Evolutionary conservation across 208 protist genomes (phyloP).

Genomic region (Lotmaria passim): DNA sequence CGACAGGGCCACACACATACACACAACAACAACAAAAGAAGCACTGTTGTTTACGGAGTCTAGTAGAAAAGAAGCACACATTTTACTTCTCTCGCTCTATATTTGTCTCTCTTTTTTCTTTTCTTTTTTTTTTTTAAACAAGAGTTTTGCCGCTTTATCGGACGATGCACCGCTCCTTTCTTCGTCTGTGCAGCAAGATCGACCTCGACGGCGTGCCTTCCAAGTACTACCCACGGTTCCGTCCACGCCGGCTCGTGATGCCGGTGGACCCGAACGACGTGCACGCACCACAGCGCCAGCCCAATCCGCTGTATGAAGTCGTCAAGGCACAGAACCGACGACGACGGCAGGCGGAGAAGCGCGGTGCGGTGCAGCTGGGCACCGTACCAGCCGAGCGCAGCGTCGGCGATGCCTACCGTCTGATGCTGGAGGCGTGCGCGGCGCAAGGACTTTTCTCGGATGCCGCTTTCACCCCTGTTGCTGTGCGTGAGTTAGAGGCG

Average conservation of each 20-base stretch:
- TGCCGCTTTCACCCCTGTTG: slow-evolving; percentile 22
- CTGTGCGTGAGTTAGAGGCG: slow-evolving; percentile 23
- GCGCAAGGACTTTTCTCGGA: slow-evolving; percentile 29
- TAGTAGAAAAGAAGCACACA: too few relatives aligned
- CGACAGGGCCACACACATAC: too few relatives aligned
- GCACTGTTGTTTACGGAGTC: too few relatives aligned
- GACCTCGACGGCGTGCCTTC: slow-evolving; percentile 54
- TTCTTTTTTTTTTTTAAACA: slow-evolving; percentile 3
- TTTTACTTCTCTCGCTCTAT: too few relatives aligned
- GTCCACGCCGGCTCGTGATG: slow-evolving; percentile 88
- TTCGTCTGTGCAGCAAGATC: slow-evolving; percentile 38
- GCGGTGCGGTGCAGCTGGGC: slow-evolving; percentile 66
- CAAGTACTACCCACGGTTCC: slow-evolving; percentile 79
- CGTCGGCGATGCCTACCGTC: slow-evolving; percentile 78
- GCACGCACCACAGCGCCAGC: slow-evolving; percentile 51
- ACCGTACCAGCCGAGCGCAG: slow-evolving; percentile 79
- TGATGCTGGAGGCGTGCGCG: slow-evolving; percentile 73
- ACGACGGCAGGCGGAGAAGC: slow-evolving; percentile 41
- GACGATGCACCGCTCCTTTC: slow-evolving; percentile 32
- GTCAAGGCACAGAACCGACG: slow-evolving; percentile 49
- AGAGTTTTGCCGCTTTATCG: too few relatives aligned
- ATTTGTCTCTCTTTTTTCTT: background rate
- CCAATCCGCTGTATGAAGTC: slow-evolving; percentile 56
- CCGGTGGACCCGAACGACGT: slow-evolving; percentile 79
- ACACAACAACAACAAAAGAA: too few relatives aligned